Conservation (phyloP, 2,329 filamentous ascomycete genomes). For the Exophiala phaeomuriformis region DNA sequence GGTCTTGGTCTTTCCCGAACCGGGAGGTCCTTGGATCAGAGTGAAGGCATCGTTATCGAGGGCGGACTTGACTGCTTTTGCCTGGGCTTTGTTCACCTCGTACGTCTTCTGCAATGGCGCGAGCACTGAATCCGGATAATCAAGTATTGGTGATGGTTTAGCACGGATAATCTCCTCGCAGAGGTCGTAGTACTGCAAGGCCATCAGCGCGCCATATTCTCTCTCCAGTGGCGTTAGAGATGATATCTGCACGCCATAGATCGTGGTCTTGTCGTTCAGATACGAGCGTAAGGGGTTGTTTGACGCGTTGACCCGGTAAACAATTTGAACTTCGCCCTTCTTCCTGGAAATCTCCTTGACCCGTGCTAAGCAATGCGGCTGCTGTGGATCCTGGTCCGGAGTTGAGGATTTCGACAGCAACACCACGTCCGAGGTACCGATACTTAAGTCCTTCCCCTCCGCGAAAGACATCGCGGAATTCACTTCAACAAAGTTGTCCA, state of each 20-base stretch:
- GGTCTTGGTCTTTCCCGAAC: conserved; percentile 97
- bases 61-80: conserved; percentile 83
- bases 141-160: conserved; percentile 79
- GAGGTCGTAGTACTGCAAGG: conserved; percentile 89
- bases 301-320: conserved; percentile 68
- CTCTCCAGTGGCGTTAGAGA: conserved; percentile 92
- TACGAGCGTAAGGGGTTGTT: conserved; percentile 55
- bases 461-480: conserved; percentile 69
- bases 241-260: conserved; percentile 75
- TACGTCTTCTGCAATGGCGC: conserved; percentile 66
- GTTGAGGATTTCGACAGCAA: conserved; percentile 68
- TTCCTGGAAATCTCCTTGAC: conserved; percentile 75
- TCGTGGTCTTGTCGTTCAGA: conserved; percentile 61
- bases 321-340: conserved; percentile 72
- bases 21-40: conserved; percentile 88
- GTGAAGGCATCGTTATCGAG: conserved; percentile 96
- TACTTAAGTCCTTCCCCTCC: conserved; percentile 62
- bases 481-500: conserved; percentile 89
- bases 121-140: conserved; percentile 68
- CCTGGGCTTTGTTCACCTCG: conserved; percentile 78
- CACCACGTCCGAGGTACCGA: conserved; percentile 82
- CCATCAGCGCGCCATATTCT: conserved; percentile 86
- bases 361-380: conserved; percentile 77
- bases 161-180: conserved; percentile 86
- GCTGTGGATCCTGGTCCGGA: conserved; percentile 58